phyloP scores from a whole-genome alignment of 139 green algal genomes.

The Ostreobium quekettii region DNA sequence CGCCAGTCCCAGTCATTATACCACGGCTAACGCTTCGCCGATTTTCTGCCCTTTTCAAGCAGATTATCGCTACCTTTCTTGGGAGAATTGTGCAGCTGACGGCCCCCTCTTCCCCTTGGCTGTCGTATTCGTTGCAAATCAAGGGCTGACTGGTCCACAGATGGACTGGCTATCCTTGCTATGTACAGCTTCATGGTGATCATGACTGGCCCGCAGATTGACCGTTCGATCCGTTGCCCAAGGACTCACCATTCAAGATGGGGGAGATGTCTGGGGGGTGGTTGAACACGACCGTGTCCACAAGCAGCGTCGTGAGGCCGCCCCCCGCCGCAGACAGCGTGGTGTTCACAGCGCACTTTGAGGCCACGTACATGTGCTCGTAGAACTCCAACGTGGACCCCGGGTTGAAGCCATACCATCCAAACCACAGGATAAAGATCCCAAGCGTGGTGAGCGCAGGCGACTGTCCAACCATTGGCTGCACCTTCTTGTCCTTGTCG shows the following conservation, averaged over 20 bases:
- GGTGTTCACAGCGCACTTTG: slow-evolving; percentile 52
- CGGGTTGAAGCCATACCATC: slow-evolving; percentile 77
- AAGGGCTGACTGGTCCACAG: no score
- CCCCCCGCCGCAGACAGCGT: slow-evolving; percentile 49
- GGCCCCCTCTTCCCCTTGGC: no score
- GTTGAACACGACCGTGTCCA: slow-evolving; percentile 23
- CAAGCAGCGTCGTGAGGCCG: slow-evolving; percentile 43
- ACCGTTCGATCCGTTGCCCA: no score
- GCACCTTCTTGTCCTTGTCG: slow-evolving; percentile 44
- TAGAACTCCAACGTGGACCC: slow-evolving; percentile 37
- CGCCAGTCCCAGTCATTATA: no score
- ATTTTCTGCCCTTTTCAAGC: no score
- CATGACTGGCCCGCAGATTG: no score
- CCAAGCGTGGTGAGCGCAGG: slow-evolving; percentile 46
- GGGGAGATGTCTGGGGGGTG: slow-evolving; percentile 30
- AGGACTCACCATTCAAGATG: slow-evolving; percentile 27
- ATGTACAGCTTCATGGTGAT: no score
- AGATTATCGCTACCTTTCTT: no score
- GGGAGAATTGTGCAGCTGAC: no score
- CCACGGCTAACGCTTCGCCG: no score
- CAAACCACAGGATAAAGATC: slow-evolving; percentile 73
- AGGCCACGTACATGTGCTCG: slow-evolving; percentile 29
- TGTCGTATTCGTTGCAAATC: no score
- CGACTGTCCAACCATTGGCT: slow-evolving; percentile 38
- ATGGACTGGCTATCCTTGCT: no score